A percentile compares a stretch with the other conserved stretches of the same genome.
phyloP scores from a whole-genome alignment of 208 protist genomes.

The Borovskyia barvae region DNA sequence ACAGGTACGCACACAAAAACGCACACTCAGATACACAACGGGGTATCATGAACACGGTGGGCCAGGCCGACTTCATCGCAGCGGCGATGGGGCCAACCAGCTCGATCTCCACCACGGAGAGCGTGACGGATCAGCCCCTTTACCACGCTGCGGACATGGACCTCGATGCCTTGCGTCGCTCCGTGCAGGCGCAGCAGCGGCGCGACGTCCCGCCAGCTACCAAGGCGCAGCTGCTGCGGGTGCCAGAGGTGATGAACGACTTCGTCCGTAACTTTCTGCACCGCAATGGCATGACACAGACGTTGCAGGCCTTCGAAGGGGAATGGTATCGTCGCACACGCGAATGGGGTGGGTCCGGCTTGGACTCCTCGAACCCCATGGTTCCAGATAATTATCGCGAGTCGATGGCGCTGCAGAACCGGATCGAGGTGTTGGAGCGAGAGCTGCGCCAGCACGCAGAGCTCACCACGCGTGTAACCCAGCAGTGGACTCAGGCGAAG shows the following conservation, averaged over 20 bases:
- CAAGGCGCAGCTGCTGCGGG: slow-evolving; percentile 77
- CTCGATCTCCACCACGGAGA: background rate
- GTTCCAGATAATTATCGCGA: slow-evolving; percentile 88
- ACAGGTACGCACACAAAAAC: background rate
- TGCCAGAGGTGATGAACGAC: slow-evolving; percentile 93
- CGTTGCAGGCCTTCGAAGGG: slow-evolving; percentile 82
- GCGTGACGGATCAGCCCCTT: background rate
- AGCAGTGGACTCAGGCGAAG: slow-evolving; percentile 76
- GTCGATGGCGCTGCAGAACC: slow-evolving; percentile 74
- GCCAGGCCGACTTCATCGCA: background rate
- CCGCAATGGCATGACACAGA: slow-evolving; percentile 73
- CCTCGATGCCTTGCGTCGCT: slow-evolving; percentile 55
- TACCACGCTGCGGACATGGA: slow-evolving; percentile 49
- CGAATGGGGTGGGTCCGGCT: background rate
- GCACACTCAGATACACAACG: slow-evolving; percentile 1
- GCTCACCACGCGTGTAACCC: slow-evolving; percentile 67
- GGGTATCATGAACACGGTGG: background rate
- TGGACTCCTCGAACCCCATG: slow-evolving; percentile 49
- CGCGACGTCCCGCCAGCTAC: slow-evolving; percentile 59
- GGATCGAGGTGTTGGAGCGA: slow-evolving; percentile 72
- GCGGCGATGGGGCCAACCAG: background rate
- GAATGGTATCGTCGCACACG: slow-evolving; percentile 76
- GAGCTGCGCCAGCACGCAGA: slow-evolving; percentile 81
- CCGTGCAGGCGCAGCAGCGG: slow-evolving; percentile 49
- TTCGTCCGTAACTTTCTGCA: slow-evolving; percentile 92